Base-by-base conservation (phyloP, 2,329 filamentous ascomycete genomes). In the Arthrobotrys sinensis region DNA sequence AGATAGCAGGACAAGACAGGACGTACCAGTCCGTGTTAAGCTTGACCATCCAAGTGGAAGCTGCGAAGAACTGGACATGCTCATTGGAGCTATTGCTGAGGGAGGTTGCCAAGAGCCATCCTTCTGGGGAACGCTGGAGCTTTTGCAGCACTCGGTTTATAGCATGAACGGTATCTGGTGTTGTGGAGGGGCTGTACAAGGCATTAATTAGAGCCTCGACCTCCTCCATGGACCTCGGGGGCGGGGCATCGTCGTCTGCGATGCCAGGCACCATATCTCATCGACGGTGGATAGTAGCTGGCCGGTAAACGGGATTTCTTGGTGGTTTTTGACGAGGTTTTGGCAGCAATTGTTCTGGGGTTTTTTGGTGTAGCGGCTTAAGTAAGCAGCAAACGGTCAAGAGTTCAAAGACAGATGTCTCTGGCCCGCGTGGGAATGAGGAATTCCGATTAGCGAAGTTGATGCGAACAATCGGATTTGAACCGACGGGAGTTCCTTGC, bases 21-120 rank as follows among this genome's bases (percentile, higher is more conserved):
- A 19, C n/a, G n/a, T 78, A 92, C 91, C 91, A 93, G 83, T 96
- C 93, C n/a, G 91, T 91, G 83, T 98, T 97, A 75, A 98, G 89
- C 85, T 98, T 99, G 81, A 98, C 90, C 63, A 93, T 96, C 80
- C 97, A 91, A 0, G 95, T 98, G 76, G 97, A 87, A 34, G 94
- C 95, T 12, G 93, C 96, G 83, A 97, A 97, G 85, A 98, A 98
- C 80, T 92, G 91, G 81, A 96, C 90, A 82, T 94, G 91, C 78
- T 92, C 89, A 80, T 93, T 90, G 21, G 88, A 86, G 78, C 89
- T 90, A 63, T 86, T 86, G 10, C 97, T 86, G 12, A 98, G 87
- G 64, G 90, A 89, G 82, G 95, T 91, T 19, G 93, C 94, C 53
- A 97, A 88, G 70, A 92, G 88, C 96, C 96, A 99, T 68, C 94